A percentile compares a stretch with the other conserved stretches of the same genome.
These are phyloP conservation scores for Penstemon eatonii DNA, from an alignment of 257 asterid genomes.

Conservation along the genomic window DNA sequence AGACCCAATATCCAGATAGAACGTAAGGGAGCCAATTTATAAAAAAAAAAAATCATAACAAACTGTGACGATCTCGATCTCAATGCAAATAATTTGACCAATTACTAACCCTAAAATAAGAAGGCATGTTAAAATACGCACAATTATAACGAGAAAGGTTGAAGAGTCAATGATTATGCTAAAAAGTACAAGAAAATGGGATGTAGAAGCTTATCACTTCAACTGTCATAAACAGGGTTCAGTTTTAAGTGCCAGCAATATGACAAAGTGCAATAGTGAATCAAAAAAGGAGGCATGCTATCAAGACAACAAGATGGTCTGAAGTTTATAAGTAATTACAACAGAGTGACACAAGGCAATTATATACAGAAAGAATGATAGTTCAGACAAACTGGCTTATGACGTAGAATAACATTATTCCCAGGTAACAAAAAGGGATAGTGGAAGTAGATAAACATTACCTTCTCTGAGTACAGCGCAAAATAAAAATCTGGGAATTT, in stretches of 20 bases:
- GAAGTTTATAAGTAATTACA: too few species aligned
- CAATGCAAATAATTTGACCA: background rate
- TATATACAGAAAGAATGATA: background rate
- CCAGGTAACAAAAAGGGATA: conserved; percentile 19
- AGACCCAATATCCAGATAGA: too few species aligned
- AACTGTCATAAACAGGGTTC: too few species aligned
- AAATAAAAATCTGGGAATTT: conserved; percentile 73
- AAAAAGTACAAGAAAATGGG: background rate
- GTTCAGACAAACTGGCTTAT: background rate
- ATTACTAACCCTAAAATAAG: background rate
- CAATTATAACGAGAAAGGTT: background rate
- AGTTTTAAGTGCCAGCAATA: background rate
- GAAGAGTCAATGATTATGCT: background rate
- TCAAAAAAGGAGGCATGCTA: background rate
- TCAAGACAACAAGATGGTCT: background rate
- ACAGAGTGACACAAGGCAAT: background rate
- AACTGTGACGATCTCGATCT: background rate
- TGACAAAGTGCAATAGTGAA: background rate
- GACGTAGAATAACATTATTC: background rate
- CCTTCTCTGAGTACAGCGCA: conserved; percentile 94
- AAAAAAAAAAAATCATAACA: too few species aligned
- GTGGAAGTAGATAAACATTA: conserved; percentile 21
- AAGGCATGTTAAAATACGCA: background rate
- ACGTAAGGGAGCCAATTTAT: too few species aligned
- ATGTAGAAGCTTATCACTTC: background rate